These are phyloP conservation scores for Heimioporus sp. DNA, from an alignment of 768 basidiomycete genomes.

Conservation along the genomic window DNA sequence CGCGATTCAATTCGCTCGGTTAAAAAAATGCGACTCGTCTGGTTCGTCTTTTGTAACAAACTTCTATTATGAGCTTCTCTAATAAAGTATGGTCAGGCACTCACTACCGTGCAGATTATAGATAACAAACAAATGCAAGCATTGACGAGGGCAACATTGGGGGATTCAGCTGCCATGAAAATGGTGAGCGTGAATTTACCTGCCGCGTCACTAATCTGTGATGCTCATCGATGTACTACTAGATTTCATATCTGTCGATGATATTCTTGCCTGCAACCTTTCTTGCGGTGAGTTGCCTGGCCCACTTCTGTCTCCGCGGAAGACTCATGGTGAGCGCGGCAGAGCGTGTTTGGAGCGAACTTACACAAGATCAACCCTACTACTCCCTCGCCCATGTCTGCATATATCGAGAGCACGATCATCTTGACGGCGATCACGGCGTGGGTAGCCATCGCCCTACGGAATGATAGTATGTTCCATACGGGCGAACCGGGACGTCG, in stretches of 20 bases:
- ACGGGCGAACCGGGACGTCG: neutral
- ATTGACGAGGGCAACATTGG: conserved; percentile 46
- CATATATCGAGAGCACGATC: conserved; percentile 42
- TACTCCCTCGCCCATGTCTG: conserved; percentile 28
- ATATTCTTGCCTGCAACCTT: conserved; percentile 58
- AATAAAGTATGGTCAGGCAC: conserved; percentile 41
- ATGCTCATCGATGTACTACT: conserved; percentile 6
- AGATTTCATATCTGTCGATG: conserved; percentile 59
- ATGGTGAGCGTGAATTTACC: conserved; percentile 12
- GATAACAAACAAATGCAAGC: conserved; percentile 52
- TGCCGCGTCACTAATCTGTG: neutral
- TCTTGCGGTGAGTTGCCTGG: conserved; percentile 21
- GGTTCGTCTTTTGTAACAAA: conserved; percentile 14
- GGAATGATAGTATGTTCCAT: conserved; percentile 28
- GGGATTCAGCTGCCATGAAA: conserved; percentile 42
- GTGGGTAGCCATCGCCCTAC: conserved; percentile 58
- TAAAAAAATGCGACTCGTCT: conserved; percentile 32
- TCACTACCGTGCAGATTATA: conserved; percentile 55
- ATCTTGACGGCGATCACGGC: conserved; percentile 48
- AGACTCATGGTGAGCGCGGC: conserved; percentile 13
- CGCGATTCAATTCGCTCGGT: conserved; percentile 25
- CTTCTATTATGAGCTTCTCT: neutral
- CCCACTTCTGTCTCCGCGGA: too few relatives aligned
- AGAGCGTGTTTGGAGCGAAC: conserved; percentile 31
- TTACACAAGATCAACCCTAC: conserved; percentile 27